Evolutionary conservation across 2,329 filamentous ascomycete genomes (phyloP).

Genomic region (Epichloe brachyelytri): DNA sequence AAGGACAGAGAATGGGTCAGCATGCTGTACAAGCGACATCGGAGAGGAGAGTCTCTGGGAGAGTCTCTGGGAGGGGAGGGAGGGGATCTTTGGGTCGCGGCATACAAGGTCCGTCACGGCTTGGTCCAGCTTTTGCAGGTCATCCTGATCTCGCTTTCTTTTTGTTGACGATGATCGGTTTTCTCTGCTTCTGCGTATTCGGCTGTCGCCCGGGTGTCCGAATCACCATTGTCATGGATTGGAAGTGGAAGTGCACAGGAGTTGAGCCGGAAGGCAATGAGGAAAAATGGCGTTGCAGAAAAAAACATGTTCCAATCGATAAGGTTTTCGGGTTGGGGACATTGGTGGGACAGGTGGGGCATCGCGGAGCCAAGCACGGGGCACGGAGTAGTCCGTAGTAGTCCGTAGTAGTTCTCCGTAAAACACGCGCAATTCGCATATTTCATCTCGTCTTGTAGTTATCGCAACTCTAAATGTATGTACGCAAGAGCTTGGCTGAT

Average conservation of each 20-base stretch:
- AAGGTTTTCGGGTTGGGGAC: neutral
- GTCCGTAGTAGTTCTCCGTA: too few species aligned
- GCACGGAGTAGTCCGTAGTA: too few species aligned
- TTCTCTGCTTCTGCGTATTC: slow-evolving; percentile 18
- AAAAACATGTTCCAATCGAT: neutral
- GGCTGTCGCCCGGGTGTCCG: slow-evolving; percentile 12
- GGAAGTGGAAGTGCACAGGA: too few species aligned
- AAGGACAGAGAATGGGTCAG: neutral
- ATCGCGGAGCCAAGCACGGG: neutral
- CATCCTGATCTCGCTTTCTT: slow-evolving; percentile 24
- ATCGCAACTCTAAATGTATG: too few species aligned
- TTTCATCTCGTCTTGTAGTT: too few species aligned
- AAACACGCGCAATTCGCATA: too few species aligned
- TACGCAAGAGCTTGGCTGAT: too few species aligned
- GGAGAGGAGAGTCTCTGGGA: neutral
- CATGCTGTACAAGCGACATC: neutral
- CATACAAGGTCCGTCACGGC: slow-evolving; percentile 22
- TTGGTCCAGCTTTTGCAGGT: slow-evolving; percentile 20
- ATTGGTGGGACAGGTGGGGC: neutral
- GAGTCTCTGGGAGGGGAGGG: neutral
- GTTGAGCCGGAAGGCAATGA: neutral
- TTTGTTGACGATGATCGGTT: slow-evolving; percentile 22
- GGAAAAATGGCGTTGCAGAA: neutral
- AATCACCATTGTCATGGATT: slow-evolving; percentile 15
- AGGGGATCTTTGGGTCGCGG: neutral